Percentiles rank a stretch among this genome's conserved stretches.
These are phyloP conservation scores for Termitomyces sp. DNA, from an alignment of 768 basidiomycete genomes.

Conservation along the genomic window DNA sequence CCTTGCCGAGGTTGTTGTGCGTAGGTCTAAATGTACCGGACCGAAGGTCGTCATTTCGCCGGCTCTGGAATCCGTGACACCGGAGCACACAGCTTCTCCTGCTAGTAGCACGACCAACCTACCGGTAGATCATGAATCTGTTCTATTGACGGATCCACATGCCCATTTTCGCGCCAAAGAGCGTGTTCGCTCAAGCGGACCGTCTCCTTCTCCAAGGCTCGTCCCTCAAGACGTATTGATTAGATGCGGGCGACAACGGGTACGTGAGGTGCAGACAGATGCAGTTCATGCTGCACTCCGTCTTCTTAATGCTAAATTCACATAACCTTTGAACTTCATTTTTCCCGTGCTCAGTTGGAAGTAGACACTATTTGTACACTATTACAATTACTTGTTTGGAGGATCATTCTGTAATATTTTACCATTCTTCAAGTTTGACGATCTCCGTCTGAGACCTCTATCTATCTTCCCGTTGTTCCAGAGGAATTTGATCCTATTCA, in stretches of 20 bases:
- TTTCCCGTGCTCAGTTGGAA: neutral
- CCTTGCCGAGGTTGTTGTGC: conserved; percentile 85
- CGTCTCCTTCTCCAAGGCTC: conserved; percentile 41
- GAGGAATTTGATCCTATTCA: conserved; percentile 16
- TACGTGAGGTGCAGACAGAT: conserved; percentile 66
- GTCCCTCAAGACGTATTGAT: conserved; percentile 58
- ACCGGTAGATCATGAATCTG: conserved; percentile 20
- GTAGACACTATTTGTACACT: neutral
- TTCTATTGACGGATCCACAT: conserved; percentile 49
- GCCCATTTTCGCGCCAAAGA: conserved; percentile 45
- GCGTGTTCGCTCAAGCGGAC: conserved; percentile 14
- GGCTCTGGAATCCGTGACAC: conserved; percentile 40
- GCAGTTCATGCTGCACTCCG: conserved; percentile 73
- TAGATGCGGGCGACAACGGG: conserved; percentile 53
- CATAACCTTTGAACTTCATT: conserved; percentile 16
- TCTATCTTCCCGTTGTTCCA: conserved; percentile 5
- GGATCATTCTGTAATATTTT: neutral
- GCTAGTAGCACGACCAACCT: neutral
- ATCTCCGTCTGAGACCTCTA: neutral
- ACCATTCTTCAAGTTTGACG: neutral
- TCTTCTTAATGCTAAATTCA: conserved; percentile 62
- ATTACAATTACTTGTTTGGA: neutral
- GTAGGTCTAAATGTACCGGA: conserved; percentile 71
- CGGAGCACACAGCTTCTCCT: conserved; percentile 39
- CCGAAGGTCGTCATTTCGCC: conserved; percentile 58